Conservation (phyloP, 192 early-diverging fungal genomes). For the Linnemannia hyalina region DNA sequence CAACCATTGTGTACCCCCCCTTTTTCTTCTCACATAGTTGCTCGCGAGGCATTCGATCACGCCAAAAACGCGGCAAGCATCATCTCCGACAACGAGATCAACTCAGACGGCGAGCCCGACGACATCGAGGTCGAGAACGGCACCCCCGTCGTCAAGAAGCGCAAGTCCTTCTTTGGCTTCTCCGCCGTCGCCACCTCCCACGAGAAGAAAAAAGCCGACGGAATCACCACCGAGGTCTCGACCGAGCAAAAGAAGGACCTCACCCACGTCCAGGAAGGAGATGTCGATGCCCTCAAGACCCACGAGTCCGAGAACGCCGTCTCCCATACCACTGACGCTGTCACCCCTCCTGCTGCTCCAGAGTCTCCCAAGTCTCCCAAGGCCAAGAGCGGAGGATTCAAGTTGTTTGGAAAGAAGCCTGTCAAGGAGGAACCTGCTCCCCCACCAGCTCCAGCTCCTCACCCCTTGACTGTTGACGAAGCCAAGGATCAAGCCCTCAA, state of each 20-base stretch:
- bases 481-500: conserved; percentile 50
- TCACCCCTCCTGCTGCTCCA: conserved; percentile 24
- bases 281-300: conserved; percentile 56
- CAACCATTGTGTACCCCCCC: background rate
- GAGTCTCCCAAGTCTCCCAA: conserved; percentile 47
- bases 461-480: conserved; percentile 45
- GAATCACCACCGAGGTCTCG: conserved; percentile 44
- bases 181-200: conserved; percentile 48
- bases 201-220: conserved; percentile 49
- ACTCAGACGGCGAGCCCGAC: conserved; percentile 53
- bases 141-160: conserved; percentile 50
- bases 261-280: conserved; percentile 47
- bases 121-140: conserved; percentile 53
- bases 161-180: conserved; percentile 56
- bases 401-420: conserved; percentile 49
- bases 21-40: conserved; percentile 18
- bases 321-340: conserved; percentile 48
- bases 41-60: conserved; percentile 51
- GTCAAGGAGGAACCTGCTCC: conserved; percentile 41
- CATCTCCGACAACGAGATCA: conserved; percentile 45
- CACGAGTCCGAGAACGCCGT: conserved; percentile 54
- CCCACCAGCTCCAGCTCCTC: conserved; percentile 9
- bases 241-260: conserved; percentile 49
- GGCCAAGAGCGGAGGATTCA: conserved; percentile 56
- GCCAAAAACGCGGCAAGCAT: conserved; percentile 43